A percentile compares a stretch with the other conserved stretches of the same genome.
Evolutionary conservation across 495 filamentous ascomycete genomes (phyloP).

Genomic region (Neurospora tetrasperma): DNA sequence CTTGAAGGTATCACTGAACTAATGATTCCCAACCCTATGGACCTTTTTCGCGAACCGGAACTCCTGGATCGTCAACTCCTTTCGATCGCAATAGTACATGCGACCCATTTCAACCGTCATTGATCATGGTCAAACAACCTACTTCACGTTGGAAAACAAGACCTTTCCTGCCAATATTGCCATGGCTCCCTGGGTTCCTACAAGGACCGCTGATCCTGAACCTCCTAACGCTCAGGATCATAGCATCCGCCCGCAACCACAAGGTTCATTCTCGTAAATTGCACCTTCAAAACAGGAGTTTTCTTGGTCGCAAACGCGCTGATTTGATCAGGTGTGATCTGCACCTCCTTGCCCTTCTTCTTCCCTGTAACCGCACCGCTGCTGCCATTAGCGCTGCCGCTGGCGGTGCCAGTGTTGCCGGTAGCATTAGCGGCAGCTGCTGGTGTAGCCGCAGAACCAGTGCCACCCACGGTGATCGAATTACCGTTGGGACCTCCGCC

Average conservation of each 20-base stretch:
- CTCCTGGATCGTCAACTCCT: not conserved
- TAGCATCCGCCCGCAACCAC: slow-evolving; percentile 82
- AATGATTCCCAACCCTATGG: not conserved
- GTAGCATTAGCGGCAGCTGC: slow-evolving; percentile 15
- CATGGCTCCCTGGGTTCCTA: not conserved
- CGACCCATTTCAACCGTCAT: not conserved
- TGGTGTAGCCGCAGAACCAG: slow-evolving; percentile 12
- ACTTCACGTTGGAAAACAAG: not conserved
- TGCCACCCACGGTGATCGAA: slow-evolving; percentile 25
- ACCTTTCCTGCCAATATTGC: not conserved
- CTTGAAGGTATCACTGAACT: not conserved
- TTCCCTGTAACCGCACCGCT: slow-evolving; percentile 46
- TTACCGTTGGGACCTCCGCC: slow-evolving; percentile 22
- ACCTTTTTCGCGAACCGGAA: not conserved
- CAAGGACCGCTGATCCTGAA: not conserved
- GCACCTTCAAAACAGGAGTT: slow-evolving; percentile 84
- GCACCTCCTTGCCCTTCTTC: slow-evolving; percentile 83
- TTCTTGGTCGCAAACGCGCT: slow-evolving; percentile 91
- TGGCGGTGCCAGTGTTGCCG: slow-evolving; percentile 18
- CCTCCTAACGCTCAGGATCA: slow-evolving; percentile 30
- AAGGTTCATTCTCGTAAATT: slow-evolving; percentile 88
- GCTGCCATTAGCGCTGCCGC: slow-evolving; percentile 24
- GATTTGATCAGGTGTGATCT: slow-evolving; percentile 87
- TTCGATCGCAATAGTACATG: not conserved
- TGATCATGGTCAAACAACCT: not conserved